Conservation (phyloP, 2,329 filamentous ascomycete species). For the Cladosporium sp. region DNA sequence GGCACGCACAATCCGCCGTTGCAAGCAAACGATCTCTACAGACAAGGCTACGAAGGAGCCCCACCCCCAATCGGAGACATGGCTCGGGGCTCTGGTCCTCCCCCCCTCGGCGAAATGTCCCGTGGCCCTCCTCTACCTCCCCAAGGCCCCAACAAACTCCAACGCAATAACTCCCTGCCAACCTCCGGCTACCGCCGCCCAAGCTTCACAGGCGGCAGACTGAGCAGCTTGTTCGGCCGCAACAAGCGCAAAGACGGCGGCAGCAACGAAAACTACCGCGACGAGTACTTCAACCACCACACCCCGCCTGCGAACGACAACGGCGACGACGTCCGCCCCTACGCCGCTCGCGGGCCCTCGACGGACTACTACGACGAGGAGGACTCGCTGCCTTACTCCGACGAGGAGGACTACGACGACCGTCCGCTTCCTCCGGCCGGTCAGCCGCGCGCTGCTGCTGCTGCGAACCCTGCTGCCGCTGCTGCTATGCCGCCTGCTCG, state of each 20-base stretch:
- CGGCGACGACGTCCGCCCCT: conserved; percentile 14
- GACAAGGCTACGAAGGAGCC: conserved; percentile 29
- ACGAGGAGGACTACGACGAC: conserved; percentile 34
- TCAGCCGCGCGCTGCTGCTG: background rate
- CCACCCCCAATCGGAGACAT: conserved; percentile 6
- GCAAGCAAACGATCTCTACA: conserved; percentile 24
- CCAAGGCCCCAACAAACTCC: conserved; percentile 14
- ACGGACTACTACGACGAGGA: conserved; percentile 28
- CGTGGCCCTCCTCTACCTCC: background rate
- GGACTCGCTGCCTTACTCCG: conserved; percentile 31
- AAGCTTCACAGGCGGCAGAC: conserved; percentile 19
- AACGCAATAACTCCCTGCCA: conserved; percentile 20
- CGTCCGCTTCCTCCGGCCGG: conserved; percentile 19
- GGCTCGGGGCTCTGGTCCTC: background rate
- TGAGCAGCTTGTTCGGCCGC: conserved; percentile 14
- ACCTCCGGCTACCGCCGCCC: conserved; percentile 13
- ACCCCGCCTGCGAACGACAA: conserved; percentile 10
- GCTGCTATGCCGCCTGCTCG: conserved; percentile 23
- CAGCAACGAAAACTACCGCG: conserved; percentile 10
- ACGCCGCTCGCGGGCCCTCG: background rate
- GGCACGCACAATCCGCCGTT: conserved; percentile 10
- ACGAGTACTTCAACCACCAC: conserved; percentile 11
- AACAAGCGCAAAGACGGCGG: conserved; percentile 9
- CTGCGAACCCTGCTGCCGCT: background rate
- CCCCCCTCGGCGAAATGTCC: background rate